Percentiles rank a stretch among this genome's conserved stretches.
These are phyloP conservation scores for Gracilaria vermiculophylla DNA, from an alignment of 23 red algal genomes.

Conservation along the genomic window DNA sequence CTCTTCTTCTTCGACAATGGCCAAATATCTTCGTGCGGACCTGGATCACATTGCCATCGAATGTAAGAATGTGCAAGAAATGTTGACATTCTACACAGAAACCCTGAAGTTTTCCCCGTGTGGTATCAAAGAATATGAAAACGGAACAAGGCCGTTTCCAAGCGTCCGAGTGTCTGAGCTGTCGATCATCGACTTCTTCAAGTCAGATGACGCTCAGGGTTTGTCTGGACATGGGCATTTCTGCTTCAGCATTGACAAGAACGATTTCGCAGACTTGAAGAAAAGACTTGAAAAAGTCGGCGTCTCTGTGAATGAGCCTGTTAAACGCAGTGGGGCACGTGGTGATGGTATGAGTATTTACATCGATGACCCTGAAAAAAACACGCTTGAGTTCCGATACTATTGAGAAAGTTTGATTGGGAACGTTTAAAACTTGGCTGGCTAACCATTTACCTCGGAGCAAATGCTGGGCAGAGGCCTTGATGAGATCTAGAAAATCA, in stretches of 20 bases:
- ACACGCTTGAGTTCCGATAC: slow-evolving; percentile 83
- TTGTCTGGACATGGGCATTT: slow-evolving; percentile 60
- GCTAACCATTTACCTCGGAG: too few relatives aligned
- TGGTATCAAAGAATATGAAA: slow-evolving; percentile 65
- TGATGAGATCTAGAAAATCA: too few relatives aligned
- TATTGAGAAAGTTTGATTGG: background rate
- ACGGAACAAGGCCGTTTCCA: slow-evolving; percentile 79
- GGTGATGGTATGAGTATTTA: slow-evolving; percentile 80
- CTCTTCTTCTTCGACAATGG: background rate
- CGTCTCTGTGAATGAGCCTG: slow-evolving; percentile 33
- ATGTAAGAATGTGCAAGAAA: background rate
- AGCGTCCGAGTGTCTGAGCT: slow-evolving; percentile 66
- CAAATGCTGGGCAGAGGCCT: too few relatives aligned
- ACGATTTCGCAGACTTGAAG: slow-evolving; percentile 33
- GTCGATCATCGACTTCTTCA: slow-evolving; percentile 93
- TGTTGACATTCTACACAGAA: slow-evolving; percentile 75
- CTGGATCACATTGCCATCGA: slow-evolving; percentile 94
- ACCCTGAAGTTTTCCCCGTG: slow-evolving; percentile 52
- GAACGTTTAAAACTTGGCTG: too few relatives aligned
- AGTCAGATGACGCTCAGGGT: background rate
- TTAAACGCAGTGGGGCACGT: slow-evolving; percentile 67
- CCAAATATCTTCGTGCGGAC: slow-evolving; percentile 2
- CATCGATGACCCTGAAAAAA: slow-evolving; percentile 78
- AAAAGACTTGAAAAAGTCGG: slow-evolving; percentile 32
- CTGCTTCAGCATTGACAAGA: slow-evolving; percentile 56